Percentiles rank a stretch among this genome's conserved stretches.
Evolutionary conservation across 495 filamentous ascomycete species (phyloP).

Genomic region (Lophiotrema nucula): DNA sequence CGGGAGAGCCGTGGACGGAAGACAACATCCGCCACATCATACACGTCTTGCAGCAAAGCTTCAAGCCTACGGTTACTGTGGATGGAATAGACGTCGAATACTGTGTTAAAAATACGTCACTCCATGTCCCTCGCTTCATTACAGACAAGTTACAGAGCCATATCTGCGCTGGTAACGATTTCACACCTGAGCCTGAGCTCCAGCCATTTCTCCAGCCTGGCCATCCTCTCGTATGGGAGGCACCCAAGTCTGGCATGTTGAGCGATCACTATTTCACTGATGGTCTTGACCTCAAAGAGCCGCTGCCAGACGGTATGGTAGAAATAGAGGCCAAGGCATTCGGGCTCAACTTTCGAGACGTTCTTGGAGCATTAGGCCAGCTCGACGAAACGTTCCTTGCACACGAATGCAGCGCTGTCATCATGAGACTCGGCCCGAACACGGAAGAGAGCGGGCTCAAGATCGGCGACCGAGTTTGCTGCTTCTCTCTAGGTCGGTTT

Average conservation of each 20-base stretch:
- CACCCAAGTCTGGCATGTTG: background rate
- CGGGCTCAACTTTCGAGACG: constrained; percentile 8
- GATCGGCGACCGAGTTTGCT: constrained; percentile 32
- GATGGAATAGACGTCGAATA: too few species aligned
- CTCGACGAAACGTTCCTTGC: constrained; percentile 3
- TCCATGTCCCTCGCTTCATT: background rate
- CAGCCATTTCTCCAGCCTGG: background rate
- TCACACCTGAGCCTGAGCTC: background rate
- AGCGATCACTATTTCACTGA: constrained; percentile 1
- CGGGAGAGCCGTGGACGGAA: background rate
- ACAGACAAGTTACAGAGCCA: background rate
- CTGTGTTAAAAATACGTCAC: too few species aligned
- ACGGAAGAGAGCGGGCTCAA: constrained; percentile 37
- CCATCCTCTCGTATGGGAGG: background rate
- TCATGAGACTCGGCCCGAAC: constrained; percentile 19
- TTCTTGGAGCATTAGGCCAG: constrained; percentile 4
- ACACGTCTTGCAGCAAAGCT: too few species aligned
- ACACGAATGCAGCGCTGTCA: constrained; percentile 3
- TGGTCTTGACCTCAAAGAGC: background rate
- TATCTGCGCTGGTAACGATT: background rate
- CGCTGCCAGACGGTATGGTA: background rate
- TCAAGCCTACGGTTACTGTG: too few species aligned
- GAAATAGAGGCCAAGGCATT: constrained; percentile 7
- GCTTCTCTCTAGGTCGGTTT: constrained; percentile 4
- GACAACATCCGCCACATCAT: background rate